Evolutionary conservation across 768 basidiomycete species (phyloP), one percentile per base, ranked within the genome.

Genomic region (Harrya chromipes): DNA sequence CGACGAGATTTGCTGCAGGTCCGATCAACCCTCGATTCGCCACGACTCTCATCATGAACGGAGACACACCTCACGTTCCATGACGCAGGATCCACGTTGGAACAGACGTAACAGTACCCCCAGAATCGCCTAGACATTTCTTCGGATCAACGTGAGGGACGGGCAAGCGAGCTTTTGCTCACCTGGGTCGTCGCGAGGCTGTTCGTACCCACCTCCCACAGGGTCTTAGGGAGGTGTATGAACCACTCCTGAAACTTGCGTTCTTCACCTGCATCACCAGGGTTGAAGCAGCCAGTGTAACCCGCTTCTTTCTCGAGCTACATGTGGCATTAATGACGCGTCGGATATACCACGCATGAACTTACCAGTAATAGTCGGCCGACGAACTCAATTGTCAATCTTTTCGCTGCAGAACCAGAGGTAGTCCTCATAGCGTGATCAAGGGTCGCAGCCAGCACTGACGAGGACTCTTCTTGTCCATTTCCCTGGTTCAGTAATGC

Each of bases 171-270:
- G 19, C 20, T 34, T 27, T 23, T 29, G 37, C 74, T 55, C 43
- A 88, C 91, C 78, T 89, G 82, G 0, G 84, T 83, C 4, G 77
- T 70, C 1, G 66, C 56, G 16, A 77, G 62, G 61, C 90, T 80
- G 46, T 67, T 78, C 10, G 67, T 68, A 4, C 86, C 85, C 10
- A 87, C 66, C 65, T 97, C 94, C 94, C 94, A 97, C 4, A 97
- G 72, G 6, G 77, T 76, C 67, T 82, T 85, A 0, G 94, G 91
- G 38, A 97, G 76, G 55, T 87, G 82, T 23, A 77, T 65, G 16
- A 92, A 55, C 92, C 94, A 97, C 19, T 77, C 77, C 43, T 74
- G 69, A 34, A 85, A 66, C 44, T 68, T 73, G 27, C 48, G 57
- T 21, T 53, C 57, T 36, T 61, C 62, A 4, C 51, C 56, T 50